These are phyloP conservation scores for Populus hybrid DNA, from an alignment of 441 rosid species.

Conservation along the genomic window DNA sequence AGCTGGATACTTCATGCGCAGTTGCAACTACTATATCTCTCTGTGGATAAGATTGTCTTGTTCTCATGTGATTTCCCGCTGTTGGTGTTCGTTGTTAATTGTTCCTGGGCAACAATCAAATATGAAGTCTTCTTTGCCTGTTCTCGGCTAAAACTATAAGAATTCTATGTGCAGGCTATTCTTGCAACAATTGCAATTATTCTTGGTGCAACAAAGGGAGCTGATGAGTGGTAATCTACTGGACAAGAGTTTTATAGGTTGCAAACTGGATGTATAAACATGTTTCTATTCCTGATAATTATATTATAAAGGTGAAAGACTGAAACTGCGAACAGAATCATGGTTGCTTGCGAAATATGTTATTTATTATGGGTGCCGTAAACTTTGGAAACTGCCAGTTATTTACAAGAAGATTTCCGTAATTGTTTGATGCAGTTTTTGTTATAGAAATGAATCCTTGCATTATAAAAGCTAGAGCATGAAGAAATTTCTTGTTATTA, in stretches of 20 bases:
- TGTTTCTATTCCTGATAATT: neutral
- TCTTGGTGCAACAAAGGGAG: slow-evolving; percentile 65
- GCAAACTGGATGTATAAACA: neutral
- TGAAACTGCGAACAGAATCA: neutral
- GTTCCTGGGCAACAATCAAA: neutral
- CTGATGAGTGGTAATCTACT: slow-evolving; percentile 34
- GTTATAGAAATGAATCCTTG: neutral
- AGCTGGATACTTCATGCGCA: neutral
- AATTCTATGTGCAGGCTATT: slow-evolving; percentile 56
- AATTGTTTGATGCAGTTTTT: neutral
- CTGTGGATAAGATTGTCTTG: neutral
- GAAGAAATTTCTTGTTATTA: neutral
- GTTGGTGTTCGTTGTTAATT: neutral
- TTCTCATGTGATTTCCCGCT: too few relatives aligned
- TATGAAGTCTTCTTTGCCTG: neutral
- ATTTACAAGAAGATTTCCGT: neutral
- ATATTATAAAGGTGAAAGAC: neutral
- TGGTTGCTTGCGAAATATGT: neutral
- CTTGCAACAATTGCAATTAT: slow-evolving; percentile 65
- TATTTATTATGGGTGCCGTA: neutral
- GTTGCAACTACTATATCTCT: neutral
- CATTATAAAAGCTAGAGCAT: neutral
- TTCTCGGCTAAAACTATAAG: neutral
- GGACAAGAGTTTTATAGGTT: neutral
- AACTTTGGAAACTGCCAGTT: neutral